Conservation (phyloP, 164 flowering plant genomes). For the Umbellularia californica region DNA sequence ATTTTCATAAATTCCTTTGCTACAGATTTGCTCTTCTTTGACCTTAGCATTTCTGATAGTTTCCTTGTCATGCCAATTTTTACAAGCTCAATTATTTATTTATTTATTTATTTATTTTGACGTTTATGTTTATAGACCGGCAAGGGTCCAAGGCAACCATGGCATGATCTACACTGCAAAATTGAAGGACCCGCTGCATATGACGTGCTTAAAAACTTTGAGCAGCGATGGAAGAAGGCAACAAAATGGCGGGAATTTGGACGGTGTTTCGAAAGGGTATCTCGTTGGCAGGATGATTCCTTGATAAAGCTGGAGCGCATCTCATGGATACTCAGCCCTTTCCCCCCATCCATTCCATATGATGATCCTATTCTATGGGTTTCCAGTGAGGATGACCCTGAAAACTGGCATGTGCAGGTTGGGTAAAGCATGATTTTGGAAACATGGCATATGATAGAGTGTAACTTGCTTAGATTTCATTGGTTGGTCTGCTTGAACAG, state of each 20-base stretch:
- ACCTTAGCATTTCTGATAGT: neutral
- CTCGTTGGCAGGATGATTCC: constrained; percentile 71
- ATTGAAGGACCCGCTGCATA: constrained; percentile 88
- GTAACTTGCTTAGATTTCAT: constrained; percentile 1
- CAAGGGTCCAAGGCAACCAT: constrained; percentile 83
- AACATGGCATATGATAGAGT: neutral
- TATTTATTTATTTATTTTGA: neutral
- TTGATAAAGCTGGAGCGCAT: constrained; percentile 68
- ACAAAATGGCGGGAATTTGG: constrained; percentile 66
- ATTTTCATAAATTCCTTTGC: neutral
- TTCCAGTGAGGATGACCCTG: constrained; percentile 52
- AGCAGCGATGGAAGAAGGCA: constrained; percentile 79
- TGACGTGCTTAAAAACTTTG: constrained; percentile 78
- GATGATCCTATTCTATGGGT: constrained; percentile 43
- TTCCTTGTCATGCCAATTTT: neutral
- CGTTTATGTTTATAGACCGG: constrained; percentile 31
- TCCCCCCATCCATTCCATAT: constrained; percentile 15
- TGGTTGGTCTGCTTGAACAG: neutral
- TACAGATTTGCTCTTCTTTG: too few relatives aligned
- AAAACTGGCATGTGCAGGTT: constrained; percentile 90
- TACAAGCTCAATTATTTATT: neutral
- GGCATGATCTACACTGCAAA: constrained; percentile 83
- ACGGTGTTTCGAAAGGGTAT: constrained; percentile 28
- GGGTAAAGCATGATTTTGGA: neutral
- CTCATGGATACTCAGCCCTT: constrained; percentile 87